Evolutionary conservation across 768 basidiomycete genomes (phyloP), one percentile per base, ranked within the genome.

Genomic region (Boletus reticuloceps): DNA sequence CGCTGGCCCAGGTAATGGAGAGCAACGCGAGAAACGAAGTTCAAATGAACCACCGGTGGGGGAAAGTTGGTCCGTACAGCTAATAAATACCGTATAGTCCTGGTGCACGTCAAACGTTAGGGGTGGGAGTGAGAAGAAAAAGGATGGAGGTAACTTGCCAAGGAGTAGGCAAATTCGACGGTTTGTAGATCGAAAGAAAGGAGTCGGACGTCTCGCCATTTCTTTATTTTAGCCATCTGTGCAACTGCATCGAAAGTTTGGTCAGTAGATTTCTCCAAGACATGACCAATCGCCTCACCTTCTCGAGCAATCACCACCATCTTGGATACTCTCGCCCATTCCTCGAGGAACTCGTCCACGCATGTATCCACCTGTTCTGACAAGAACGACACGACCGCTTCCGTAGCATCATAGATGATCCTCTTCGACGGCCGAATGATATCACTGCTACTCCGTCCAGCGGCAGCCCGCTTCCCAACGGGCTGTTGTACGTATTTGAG

Each of bases 251-350:
- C 49, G 32, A 50, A 2, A 46, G 37, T 22, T 16, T 32, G 29
- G 31, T 56, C 13, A 60, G 56, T 17, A 43, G 42, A 4, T 32
- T 29, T 19, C 8, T 25, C 29, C 16, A 27, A 45, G 19, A 29
- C 1, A 1, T 22, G 14, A 29, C 4, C 42, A 39, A 53, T 5
- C 12, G 46, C n/a, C 77, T 54, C 65, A 91, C 92, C 84, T 75
- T 94, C 91, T 56, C 91, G 83, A 13, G 93, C 94, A 52, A 96
- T 93, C 27, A 94, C 90, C 13, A 94, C 91, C 82, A 94, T 93
- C 72, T 94, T 95, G 19, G 91, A 91, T 31, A 96, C 89, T 43
- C 89, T 78, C 39, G 91, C 90, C 92, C 94, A 96, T 70, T 94
- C 93, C 65, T 94, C 90, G 60, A 91, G 72, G 68, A 97, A 94